Base-by-base conservation (phyloP, 164 flowering plant genomes). In the Macadamia integrifolia region DNA sequence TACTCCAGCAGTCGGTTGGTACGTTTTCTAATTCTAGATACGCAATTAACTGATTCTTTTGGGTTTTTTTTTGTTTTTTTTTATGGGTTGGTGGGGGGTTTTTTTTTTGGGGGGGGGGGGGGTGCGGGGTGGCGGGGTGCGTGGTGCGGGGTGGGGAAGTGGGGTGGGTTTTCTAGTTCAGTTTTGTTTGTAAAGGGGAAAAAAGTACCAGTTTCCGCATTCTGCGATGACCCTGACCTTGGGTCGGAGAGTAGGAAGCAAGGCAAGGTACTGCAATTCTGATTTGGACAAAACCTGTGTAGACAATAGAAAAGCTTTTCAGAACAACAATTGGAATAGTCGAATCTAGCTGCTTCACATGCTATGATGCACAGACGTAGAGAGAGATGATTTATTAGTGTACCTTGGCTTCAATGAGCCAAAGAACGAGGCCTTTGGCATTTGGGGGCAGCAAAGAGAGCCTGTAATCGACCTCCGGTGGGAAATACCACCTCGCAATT, bases 381-480 rank as follows among this genome's bases (percentile, higher is more conserved):
- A 35, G 40, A 35, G 40, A 35, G 40, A 35, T 35, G 50, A 46
- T 46, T 46, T 46, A 46, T 46, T 46, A 1, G 7, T 8, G 6
- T 62, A 86, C 96, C 96, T 90, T 90, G 66, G 96, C 96, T 81
- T 88, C 96, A 66, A 90, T 77, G 6, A 88, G 58, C 90, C 90
- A 88, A 12, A 90, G 84, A 13, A 87, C 86, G 1, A 90, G 86
- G 2, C 96, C 93, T 71, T 83, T 86, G 57, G 90, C 88, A 61
- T 80, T 69, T 11, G 90, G 85, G 14, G 93, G 93, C 60, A 90
- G 79, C n/a, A 85, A 75, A 29, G 80, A 81, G 13, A 90, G 87
- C 73, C 96, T 83, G 66, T 82, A 88, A 74, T 90, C 96, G 9
- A 90, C 87, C 72, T 90, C 93, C 10, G 92, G 92, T 55, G 96